Evolutionary conservation across 768 basidiomycete genomes (phyloP), one percentile per base, ranked within the genome.

Genomic region (Xerocomellus dryophilus): DNA sequence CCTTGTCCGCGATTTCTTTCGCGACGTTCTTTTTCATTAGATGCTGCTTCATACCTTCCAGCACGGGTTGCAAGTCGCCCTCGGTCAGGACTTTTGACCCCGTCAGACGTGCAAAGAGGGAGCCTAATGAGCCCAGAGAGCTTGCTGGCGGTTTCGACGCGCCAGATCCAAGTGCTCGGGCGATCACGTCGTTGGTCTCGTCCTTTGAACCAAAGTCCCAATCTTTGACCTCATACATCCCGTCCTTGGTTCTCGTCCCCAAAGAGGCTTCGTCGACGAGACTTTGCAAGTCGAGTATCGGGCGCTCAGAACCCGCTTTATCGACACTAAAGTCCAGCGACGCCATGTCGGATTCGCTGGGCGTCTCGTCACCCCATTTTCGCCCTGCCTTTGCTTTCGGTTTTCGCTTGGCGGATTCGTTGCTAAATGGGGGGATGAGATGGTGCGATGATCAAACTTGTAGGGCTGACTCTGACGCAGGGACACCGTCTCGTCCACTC

Each of bases 21-120:
- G 97, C 97, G 5, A 99, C 97, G 64, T 99, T 99, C 78, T 98
- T 98, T 74, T 88, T 85, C 94, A 98, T 98, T 42, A 99, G 77
- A 71, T 98, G 96, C 56, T 95, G 92, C 70, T 96, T 94, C 94
- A 98, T 98, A 17, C 85, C 90, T 47, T 88, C 88, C 42, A 98
- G 68, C 1, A 96, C 90, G 8, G 96, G 96, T 60, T 82, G 82
- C 50, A 98, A 71, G 68, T 98, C 96, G 36, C 82, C 78, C 51
- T 90, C 81, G 1, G 88, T 88, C 51, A 99, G 74, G 2, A 85
- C 76, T 71, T 93, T 95, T 23, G 85, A 84, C 0, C 93, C 91
- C 4, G 93, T 95, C 61, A 97, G 72, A 41, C 91, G 80, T 7
- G 91, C 84, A 69, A 97, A 92, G 47, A 96, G 76, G 42, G 84